phyloP scores from a whole-genome alignment of 176 grass and related monocot genomes.

The Tillandsia leiboldiana region DNA sequence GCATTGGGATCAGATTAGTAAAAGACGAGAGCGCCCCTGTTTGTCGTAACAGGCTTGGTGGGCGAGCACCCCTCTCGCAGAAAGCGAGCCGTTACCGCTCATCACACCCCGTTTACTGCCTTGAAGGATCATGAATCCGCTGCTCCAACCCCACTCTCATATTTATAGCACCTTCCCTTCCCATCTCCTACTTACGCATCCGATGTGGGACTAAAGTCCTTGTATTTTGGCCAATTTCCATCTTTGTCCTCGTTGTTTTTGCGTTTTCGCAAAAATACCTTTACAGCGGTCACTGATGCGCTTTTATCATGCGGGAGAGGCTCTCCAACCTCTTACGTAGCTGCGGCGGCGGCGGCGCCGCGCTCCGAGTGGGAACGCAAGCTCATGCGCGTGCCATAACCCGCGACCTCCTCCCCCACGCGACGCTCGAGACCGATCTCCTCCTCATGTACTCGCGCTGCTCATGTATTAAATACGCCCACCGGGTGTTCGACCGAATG shows the following conservation, averaged over 20 bases:
- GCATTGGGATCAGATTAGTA: constrained; percentile 36
- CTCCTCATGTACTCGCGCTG: constrained; percentile 28
- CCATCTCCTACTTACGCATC: background rate
- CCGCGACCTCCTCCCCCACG: constrained; percentile 18
- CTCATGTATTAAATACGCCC: constrained; percentile 1
- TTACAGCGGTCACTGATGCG: too few relatives aligned
- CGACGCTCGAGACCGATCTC: constrained; percentile 41
- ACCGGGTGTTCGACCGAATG: constrained; percentile 34
- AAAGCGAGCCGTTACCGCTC: constrained; percentile 17
- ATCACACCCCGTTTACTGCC: constrained; percentile 41
- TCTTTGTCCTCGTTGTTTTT: too few relatives aligned
- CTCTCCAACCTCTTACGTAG: constrained; percentile 29
- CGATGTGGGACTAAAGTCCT: constrained; percentile 29
- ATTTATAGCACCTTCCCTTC: constrained; percentile 1
- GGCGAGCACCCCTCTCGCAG: constrained; percentile 28
- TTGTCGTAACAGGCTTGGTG: constrained; percentile 35
- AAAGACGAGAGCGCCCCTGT: constrained; percentile 4
- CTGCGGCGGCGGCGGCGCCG: constrained; percentile 2
- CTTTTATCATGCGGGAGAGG: too few relatives aligned
- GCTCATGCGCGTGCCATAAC: constrained; percentile 26
- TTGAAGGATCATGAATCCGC: constrained; percentile 21
- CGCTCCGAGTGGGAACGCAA: constrained; percentile 1
- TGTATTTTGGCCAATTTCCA: background rate
- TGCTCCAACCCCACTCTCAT: background rate
- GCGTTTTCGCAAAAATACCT: too few relatives aligned